Conservation (phyloP, 2,329 filamentous ascomycete genomes). For the Penicillium sp. region DNA sequence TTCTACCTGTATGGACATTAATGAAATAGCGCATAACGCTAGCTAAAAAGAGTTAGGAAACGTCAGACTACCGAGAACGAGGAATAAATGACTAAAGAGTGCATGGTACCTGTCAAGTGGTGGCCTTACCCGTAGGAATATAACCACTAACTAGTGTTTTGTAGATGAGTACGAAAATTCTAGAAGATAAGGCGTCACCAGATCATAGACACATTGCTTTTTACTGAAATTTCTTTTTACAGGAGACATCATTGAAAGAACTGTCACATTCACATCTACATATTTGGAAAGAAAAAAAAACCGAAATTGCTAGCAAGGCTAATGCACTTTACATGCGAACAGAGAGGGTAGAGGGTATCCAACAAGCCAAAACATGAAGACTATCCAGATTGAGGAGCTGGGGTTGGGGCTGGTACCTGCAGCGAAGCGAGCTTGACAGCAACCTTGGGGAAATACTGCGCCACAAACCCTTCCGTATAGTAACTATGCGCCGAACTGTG, state of each 20-base stretch:
- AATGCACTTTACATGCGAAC: neutral
- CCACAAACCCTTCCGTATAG: constrained; percentile 78
- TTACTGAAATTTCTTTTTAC: neutral
- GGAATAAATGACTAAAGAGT: neutral
- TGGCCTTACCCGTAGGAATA: neutral
- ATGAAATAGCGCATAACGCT: neutral
- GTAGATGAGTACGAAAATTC: neutral
- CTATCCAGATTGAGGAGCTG: neutral
- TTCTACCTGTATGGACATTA: neutral
- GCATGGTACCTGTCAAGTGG: neutral
- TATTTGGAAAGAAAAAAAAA: too few relatives aligned
- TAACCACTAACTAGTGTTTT: neutral
- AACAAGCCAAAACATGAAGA: constrained; percentile 2
- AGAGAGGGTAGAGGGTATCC: constrained; percentile 6
- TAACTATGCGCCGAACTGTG: constrained; percentile 80
- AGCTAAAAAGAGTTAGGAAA: neutral
- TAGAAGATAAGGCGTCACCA: neutral
- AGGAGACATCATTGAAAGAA: neutral
- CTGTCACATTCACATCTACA: neutral
- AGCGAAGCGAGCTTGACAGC: constrained; percentile 51
- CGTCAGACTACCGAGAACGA: neutral
- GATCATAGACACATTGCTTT: neutral
- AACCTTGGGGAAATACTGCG: constrained; percentile 73
- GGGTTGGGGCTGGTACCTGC: neutral
- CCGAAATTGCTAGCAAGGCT: neutral